Conservation (phyloP, 108 stramenopile species). For the Cyclotella kingstonii region DNA sequence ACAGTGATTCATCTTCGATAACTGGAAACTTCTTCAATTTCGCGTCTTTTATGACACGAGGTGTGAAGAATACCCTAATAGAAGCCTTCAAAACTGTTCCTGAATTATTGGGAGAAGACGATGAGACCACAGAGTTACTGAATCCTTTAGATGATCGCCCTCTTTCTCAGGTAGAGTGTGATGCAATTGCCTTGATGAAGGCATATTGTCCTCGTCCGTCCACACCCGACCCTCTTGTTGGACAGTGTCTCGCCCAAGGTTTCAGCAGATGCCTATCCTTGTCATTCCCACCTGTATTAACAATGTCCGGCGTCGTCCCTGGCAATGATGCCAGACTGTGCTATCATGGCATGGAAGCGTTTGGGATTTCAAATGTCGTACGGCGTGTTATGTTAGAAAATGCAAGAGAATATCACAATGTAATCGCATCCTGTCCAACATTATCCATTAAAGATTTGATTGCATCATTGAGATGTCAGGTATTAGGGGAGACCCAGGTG, state of each 20-base stretch:
- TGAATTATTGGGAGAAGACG: conserved; percentile 44
- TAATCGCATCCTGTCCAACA: conserved; percentile 56
- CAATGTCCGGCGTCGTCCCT: conserved; percentile 57
- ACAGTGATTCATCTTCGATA: conserved; percentile 15
- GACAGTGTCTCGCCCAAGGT: conserved; percentile 68
- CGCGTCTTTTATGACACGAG: conserved; percentile 78
- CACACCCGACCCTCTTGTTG: conserved; percentile 73
- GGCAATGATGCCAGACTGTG: conserved; percentile 61
- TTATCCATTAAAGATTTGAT: conserved; percentile 55
- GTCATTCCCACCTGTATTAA: conserved; percentile 65
- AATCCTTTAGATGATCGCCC: conserved; percentile 70
- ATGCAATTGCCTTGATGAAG: conserved; percentile 72
- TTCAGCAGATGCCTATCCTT: conserved; percentile 58
- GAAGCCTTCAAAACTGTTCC: conserved; percentile 49
- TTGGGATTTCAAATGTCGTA: conserved; percentile 36
- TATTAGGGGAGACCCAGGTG: conserved; percentile 46
- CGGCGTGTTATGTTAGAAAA: conserved; percentile 48
- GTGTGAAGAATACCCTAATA: conserved; percentile 58
- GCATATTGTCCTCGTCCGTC: conserved; percentile 73
- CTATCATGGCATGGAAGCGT: conserved; percentile 48
- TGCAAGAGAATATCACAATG: conserved; percentile 68
- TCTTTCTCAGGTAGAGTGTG: conserved; percentile 59
- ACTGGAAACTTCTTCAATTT: conserved; percentile 63
- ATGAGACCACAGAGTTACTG: conserved; percentile 54
- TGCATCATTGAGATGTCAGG: conserved; percentile 24